Conservation (phyloP, 306 rosid genomes). For the Cicer chorassanicum region DNA sequence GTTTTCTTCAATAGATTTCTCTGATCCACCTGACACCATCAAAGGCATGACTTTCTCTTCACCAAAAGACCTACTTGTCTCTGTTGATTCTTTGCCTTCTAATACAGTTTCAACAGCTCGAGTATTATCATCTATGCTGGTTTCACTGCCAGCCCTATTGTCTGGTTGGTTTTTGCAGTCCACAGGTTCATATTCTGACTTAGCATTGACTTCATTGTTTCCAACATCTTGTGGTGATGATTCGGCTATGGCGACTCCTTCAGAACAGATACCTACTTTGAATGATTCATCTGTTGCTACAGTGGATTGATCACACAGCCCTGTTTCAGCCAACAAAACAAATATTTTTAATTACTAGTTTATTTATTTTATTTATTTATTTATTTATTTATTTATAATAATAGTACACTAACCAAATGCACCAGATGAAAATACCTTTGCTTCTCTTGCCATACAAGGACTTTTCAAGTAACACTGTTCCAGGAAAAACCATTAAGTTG, state of each 20-base stretch:
- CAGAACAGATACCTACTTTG: slow-evolving; percentile 31
- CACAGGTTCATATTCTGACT: slow-evolving; percentile 43
- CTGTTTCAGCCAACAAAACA: slow-evolving; percentile 44
- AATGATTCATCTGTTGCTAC: slow-evolving; percentile 40
- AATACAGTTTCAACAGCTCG: slow-evolving; percentile 37
- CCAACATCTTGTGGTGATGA: slow-evolving; percentile 43
- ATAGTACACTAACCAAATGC: neutral
- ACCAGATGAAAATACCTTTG: slow-evolving; percentile 49
- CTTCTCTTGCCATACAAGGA: slow-evolving; percentile 51
- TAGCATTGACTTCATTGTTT: slow-evolving; percentile 37
- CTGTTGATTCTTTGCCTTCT: slow-evolving; percentile 42
- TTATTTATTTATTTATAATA: neutral
- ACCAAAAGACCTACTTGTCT: slow-evolving; percentile 30
- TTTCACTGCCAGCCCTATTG: slow-evolving; percentile 37
- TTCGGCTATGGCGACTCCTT: slow-evolving; percentile 42
- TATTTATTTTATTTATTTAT: neutral
- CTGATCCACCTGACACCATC: slow-evolving; percentile 16
- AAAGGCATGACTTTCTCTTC: slow-evolving; percentile 35
- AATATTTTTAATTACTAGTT: neutral
- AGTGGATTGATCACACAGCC: slow-evolving; percentile 45
- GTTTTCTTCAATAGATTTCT: slow-evolving; percentile 37
- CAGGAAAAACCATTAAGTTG: slow-evolving; percentile 96
- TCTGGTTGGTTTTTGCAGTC: slow-evolving; percentile 43
- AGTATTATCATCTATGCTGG: slow-evolving; percentile 12
- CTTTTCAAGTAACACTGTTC: slow-evolving; percentile 82